phyloP scores from a whole-genome alignment of 345 rosid genomes.

The Ceriops zippeliana region DNA sequence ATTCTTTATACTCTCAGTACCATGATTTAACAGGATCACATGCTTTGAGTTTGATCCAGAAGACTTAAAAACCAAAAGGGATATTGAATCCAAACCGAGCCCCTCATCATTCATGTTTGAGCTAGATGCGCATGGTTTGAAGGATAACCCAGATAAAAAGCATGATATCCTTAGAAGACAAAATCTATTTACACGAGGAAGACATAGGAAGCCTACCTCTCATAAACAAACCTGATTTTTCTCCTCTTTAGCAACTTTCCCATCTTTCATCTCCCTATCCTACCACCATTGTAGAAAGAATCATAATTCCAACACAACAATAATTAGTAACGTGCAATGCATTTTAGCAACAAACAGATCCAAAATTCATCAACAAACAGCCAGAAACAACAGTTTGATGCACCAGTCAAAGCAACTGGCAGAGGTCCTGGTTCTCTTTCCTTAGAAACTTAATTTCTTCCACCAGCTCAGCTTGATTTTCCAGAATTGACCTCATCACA shows the following conservation, averaged over 20 bases:
- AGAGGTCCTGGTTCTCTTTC: slow-evolving; percentile 78
- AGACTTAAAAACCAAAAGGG: no score
- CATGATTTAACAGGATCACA: no score
- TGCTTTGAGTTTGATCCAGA: no score
- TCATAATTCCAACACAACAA: neutral
- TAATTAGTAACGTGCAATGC: neutral
- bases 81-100: no score
- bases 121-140: no score
- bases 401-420: slow-evolving; percentile 55
- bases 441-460: slow-evolving; percentile 67
- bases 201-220: slow-evolving; percentile 7
- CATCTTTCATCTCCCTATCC: neutral
- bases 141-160: no score
- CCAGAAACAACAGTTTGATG: neutral
- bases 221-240: neutral
- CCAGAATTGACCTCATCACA: slow-evolving; percentile 57
- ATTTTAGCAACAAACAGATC: slow-evolving; percentile 1
- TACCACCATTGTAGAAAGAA: slow-evolving; percentile 7
- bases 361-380: slow-evolving; percentile 7
- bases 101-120: no score
- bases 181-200: slow-evolving; percentile 20
- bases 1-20: no score
- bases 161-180: neutral
- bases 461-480: slow-evolving; percentile 85
- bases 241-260: neutral